Evolutionary conservation across 257 asterid species (phyloP).

Genomic region (Solanum sejunctum): DNA sequence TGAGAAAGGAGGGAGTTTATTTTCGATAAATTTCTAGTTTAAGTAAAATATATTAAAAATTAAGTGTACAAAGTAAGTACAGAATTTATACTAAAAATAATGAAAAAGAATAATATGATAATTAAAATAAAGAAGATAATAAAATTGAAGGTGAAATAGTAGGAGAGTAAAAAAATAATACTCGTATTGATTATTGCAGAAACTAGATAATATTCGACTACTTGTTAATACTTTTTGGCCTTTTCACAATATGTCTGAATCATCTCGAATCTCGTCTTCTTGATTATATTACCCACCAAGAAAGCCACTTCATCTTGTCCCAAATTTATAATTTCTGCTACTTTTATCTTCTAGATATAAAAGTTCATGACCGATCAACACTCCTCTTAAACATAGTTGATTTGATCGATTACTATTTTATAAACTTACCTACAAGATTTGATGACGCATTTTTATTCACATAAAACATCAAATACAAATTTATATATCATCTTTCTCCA

Average conservation of each 20-base stretch:
- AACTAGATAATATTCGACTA: background rate
- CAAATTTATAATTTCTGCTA: background rate
- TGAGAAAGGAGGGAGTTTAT: no score
- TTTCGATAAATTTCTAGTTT: no score
- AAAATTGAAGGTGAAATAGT: background rate
- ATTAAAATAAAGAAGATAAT: background rate
- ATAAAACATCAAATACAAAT: background rate
- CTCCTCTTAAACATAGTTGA: background rate
- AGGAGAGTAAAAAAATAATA: background rate
- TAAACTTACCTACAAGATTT: background rate
- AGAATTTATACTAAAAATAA: no score
- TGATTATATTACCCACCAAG: no score
- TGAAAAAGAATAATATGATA: background rate
- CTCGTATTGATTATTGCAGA: background rate
- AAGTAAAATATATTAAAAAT: no score
- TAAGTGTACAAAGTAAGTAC: no score
- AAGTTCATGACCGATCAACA: no score
- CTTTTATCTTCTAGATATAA: background rate
- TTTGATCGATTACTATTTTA: background rate
- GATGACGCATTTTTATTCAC: background rate
- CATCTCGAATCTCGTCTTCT: background rate
- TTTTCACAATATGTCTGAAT: background rate
- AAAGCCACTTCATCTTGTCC: background rate
- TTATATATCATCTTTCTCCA: background rate
- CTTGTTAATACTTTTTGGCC: background rate